phyloP scores from a whole-genome alignment of 2,329 filamentous ascomycete genomes.

The Elsinoe arachidis region DNA sequence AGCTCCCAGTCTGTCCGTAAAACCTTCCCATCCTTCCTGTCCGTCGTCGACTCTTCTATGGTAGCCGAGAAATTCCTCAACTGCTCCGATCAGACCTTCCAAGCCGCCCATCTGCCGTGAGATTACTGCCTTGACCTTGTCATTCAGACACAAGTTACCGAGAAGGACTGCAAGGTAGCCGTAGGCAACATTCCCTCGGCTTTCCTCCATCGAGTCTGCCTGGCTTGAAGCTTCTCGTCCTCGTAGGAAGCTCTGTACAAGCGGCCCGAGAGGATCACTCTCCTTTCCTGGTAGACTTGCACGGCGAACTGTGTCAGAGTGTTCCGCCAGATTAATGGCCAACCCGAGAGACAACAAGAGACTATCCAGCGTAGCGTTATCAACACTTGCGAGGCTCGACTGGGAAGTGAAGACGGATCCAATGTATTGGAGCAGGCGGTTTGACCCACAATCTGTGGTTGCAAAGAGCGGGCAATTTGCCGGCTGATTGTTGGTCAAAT shows the following conservation, averaged over 20 bases:
- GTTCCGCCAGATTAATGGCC: slow-evolving; percentile 80
- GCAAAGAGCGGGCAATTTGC: slow-evolving; percentile 62
- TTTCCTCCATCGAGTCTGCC: slow-evolving; percentile 62
- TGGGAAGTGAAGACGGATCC: slow-evolving; percentile 21
- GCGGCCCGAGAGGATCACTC: slow-evolving; percentile 16
- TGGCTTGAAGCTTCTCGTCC: slow-evolving; percentile 31
- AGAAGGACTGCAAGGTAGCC: slow-evolving; percentile 80
- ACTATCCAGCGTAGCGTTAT: slow-evolving; percentile 55
- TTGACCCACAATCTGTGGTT: slow-evolving; percentile 40
- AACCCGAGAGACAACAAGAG: slow-evolving; percentile 72
- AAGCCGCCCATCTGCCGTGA: slow-evolving; percentile 38
- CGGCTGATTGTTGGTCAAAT: slow-evolving; percentile 74
- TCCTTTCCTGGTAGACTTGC: slow-evolving; percentile 7
- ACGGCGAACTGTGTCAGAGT: slow-evolving; percentile 45
- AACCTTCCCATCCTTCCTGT: slow-evolving; percentile 34
- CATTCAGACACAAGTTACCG: slow-evolving; percentile 64
- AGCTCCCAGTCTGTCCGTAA: slow-evolving; percentile 46
- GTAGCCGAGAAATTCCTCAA: slow-evolving; percentile 54
- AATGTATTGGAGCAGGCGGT: slow-evolving; percentile 26
- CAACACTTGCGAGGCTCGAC: slow-evolving; percentile 20
- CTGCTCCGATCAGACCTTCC: slow-evolving; percentile 44
- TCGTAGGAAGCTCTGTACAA: slow-evolving; percentile 23
- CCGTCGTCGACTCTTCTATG: slow-evolving; percentile 50
- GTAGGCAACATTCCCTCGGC: slow-evolving; percentile 70
- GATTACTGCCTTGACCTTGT: slow-evolving; percentile 30